Evolutionary conservation across 1,284 basidiomycete genomes (phyloP).

Genomic region (Stygiomarasmius scandens): DNA sequence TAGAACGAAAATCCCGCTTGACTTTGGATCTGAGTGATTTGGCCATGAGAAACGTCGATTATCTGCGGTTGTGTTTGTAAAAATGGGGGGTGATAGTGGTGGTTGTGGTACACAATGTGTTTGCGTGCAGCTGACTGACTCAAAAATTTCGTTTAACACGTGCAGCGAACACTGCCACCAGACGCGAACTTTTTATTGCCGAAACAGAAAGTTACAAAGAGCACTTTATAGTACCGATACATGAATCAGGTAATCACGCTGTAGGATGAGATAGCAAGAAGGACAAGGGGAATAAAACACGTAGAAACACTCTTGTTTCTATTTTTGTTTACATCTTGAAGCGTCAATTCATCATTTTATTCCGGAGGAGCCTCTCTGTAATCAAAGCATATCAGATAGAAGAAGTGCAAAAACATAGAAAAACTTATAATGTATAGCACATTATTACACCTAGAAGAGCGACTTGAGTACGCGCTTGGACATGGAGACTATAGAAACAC

Average conservation of each 20-base stretch:
- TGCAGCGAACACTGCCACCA: not conserved
- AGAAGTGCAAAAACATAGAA: conserved; percentile 16
- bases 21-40: conserved; percentile 91
- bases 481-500: conserved; percentile 28
- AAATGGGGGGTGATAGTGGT: conserved; percentile 17
- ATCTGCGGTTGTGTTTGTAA: conserved; percentile 14
- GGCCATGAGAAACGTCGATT: conserved; percentile 64
- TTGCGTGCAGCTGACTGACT: not conserved
- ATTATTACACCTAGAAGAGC: conserved; percentile 73
- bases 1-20: conserved; percentile 82
- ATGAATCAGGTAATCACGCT: no score
- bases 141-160: not conserved
- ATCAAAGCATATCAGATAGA: conserved; percentile 35
- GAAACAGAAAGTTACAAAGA: no score
- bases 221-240: no score
- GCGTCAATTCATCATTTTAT: conserved; percentile 12
- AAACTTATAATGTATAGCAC: conserved; percentile 90
- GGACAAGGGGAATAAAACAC: not conserved
- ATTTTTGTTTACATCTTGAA: not conserved
- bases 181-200: no score
- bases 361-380: conserved; percentile 72
- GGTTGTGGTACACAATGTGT: conserved; percentile 14
- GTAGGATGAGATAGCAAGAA: no score
- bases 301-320: not conserved
- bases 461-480: conserved; percentile 5